phyloP scores from a whole-genome alignment of 768 basidiomycete species.

The Krasilnikovozyma curviuscula region DNA sequence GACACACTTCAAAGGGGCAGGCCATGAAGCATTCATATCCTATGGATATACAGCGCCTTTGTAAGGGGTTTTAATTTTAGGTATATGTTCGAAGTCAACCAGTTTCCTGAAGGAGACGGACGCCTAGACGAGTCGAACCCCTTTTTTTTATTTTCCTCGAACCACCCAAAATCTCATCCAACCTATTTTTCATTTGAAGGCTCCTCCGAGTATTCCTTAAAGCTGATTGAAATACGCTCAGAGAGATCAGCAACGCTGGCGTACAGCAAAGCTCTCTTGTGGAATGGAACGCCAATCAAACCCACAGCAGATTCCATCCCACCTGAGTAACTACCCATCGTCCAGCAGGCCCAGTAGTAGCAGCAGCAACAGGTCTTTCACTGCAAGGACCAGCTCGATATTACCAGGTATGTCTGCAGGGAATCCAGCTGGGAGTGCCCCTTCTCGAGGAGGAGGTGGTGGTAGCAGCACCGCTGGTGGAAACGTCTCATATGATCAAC shows the following conservation, averaged over 20 bases:
- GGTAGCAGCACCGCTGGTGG: neutral
- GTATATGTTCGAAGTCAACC: too few species aligned
- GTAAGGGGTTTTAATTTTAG: neutral
- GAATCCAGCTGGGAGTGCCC: neutral
- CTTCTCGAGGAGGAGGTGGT: neutral
- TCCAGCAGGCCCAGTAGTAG: neutral
- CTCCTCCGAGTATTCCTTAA: too few species aligned
- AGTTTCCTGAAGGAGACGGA: too few species aligned
- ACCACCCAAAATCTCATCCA: too few species aligned
- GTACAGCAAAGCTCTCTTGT: too few species aligned
- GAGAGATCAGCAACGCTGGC: too few species aligned
- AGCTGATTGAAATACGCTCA: too few species aligned
- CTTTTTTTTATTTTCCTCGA: too few species aligned
- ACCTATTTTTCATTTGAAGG: too few species aligned
- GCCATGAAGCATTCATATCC: slow-evolving; percentile 15
- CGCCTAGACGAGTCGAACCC: too few species aligned
- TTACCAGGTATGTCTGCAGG: neutral
- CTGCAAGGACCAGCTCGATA: neutral
- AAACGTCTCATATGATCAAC: neutral
- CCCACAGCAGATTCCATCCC: too few species aligned
- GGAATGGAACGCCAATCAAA: too few species aligned
- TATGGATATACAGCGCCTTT: neutral
- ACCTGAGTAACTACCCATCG: neutral
- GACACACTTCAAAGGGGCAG: slow-evolving; percentile 16
- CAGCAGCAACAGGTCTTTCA: neutral